These are phyloP conservation scores for Cadophora sp. DNA, from an alignment of 2,329 filamentous ascomycete genomes.

Conservation along the genomic window DNA sequence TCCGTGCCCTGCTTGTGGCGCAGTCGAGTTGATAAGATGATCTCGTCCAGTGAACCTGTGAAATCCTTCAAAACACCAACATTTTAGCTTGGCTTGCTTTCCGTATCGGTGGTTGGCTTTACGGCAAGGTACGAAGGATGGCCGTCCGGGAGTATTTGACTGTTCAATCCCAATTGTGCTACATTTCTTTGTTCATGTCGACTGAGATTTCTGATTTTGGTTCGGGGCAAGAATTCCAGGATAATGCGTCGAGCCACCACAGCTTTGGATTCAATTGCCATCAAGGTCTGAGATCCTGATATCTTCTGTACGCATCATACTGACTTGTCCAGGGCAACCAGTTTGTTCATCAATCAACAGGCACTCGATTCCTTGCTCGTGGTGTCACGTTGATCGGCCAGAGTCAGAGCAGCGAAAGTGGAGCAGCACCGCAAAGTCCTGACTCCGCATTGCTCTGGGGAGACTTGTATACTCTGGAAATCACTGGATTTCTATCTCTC, in stretches of 20 bases:
- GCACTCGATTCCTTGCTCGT: neutral
- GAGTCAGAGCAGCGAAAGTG: too few species aligned
- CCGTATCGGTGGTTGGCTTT: neutral
- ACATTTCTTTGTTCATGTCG: neutral
- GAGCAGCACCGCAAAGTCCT: neutral
- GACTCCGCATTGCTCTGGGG: neutral
- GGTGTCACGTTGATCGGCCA: neutral
- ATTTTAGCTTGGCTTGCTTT: neutral
- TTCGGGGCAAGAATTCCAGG: neutral
- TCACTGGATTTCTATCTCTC: neutral
- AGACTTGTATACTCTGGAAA: neutral
- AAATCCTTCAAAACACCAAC: neutral
- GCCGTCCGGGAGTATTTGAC: neutral
- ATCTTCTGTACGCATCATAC: neutral
- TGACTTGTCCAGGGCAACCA: slow-evolving; percentile 1
- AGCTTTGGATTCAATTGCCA: neutral
- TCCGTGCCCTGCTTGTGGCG: neutral
- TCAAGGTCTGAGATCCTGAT: neutral
- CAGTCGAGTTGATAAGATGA: neutral
- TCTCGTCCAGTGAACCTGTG: neutral
- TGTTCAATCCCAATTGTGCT: neutral
- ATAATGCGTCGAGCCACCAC: neutral
- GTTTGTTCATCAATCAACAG: neutral
- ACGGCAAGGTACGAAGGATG: neutral
- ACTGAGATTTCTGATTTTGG: neutral